Base-by-base conservation (phyloP, 1,139 yeast genomes). In the Debaryomycetaceae sp. region DNA sequence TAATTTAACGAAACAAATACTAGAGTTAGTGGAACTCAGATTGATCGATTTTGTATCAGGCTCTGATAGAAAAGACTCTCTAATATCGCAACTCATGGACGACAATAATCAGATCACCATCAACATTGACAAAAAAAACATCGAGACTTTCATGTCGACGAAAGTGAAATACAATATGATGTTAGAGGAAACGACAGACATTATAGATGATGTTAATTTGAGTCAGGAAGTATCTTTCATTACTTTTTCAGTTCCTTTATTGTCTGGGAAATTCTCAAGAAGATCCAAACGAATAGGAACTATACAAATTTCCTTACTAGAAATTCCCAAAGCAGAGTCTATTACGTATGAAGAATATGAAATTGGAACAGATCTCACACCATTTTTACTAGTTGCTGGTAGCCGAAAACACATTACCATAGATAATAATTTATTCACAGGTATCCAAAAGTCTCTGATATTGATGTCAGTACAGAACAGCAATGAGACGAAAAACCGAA, bases 181-280 rank as follows among this genome's bases (percentile, higher is more conserved):
- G 35, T 41, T 39, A 24, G 42, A 43, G 22, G 42, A 47, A 30
- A 50, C 43, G 5, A 41, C 44, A 23, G 49, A 50, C 4, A 52
- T 49, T 22, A 42, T 33, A 6, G 46, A 48, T 8, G 51, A 47
- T 7, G 24, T 22, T 6, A 27, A 30, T 11, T 13, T 23, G 17
- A 31, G n/a, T 34, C 38, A 13, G 38, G 39, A 22, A 22, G 41
- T 47, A 11, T 49, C 50, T 35, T 70, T 72, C 47, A 61, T 72
- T 20, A 70, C 68, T 45, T 53, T 71, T 41, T 63, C 73, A 0
- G 45, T 69, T 1, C 72, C 75, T 0, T 62, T 68, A 42, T 60
- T 55, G 41, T 46, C 63, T 6, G 51, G 56, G 11, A 56, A 57
- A 35, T 59, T 59, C 31, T 37, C 49, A 5, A 42, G 42, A 1